A percentile compares a stretch with the other conserved stretches of the same genome.
Evolutionary conservation across 371 early-diverging fungal genomes (phyloP).

Genomic region (Basidiobolus meristosporus): DNA sequence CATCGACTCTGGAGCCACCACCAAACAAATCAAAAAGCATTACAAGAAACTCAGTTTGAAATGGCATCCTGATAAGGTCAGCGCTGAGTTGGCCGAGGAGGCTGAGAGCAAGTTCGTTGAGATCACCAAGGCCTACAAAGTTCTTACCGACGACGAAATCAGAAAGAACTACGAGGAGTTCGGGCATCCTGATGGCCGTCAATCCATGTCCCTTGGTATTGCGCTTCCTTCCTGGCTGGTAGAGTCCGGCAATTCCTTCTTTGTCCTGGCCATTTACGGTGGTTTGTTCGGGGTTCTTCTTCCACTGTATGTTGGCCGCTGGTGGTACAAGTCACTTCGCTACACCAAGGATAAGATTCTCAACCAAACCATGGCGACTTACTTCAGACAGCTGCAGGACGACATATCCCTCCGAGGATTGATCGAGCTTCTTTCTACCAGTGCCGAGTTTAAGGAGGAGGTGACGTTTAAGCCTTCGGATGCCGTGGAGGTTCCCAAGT

Average conservation of each 20-base stretch:
- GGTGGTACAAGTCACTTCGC: constrained; percentile 86
- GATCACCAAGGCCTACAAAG: constrained; percentile 76
- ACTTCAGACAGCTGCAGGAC: constrained; percentile 78
- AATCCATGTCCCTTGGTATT: constrained; percentile 45
- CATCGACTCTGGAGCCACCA: constrained; percentile 11
- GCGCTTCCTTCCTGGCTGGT: constrained; percentile 85
- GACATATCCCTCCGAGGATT: constrained; percentile 23
- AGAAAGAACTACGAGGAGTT: constrained; percentile 82
- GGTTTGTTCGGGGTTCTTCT: constrained; percentile 72
- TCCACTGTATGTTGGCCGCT: constrained; percentile 68
- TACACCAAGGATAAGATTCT: constrained; percentile 77
- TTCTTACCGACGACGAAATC: constrained; percentile 81
- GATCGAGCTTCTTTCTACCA: constrained; percentile 41
- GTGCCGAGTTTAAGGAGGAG: constrained; percentile 50
- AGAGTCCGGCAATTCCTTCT: constrained; percentile 55
- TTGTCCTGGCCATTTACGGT: constrained; percentile 60
- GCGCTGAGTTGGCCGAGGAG: constrained; percentile 29
- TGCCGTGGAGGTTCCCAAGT: constrained; percentile 17
- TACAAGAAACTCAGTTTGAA: constrained; percentile 6
- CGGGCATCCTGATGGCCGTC: constrained; percentile 92
- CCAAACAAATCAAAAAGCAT: constrained; percentile 2
- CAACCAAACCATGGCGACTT: constrained; percentile 72
- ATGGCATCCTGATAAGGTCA: constrained; percentile 73
- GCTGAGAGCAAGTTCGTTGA: constrained; percentile 47
- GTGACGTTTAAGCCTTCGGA: constrained; percentile 24